Base-by-base conservation (phyloP, 495 filamentous ascomycete genomes). In the Cairneyella variabilis region DNA sequence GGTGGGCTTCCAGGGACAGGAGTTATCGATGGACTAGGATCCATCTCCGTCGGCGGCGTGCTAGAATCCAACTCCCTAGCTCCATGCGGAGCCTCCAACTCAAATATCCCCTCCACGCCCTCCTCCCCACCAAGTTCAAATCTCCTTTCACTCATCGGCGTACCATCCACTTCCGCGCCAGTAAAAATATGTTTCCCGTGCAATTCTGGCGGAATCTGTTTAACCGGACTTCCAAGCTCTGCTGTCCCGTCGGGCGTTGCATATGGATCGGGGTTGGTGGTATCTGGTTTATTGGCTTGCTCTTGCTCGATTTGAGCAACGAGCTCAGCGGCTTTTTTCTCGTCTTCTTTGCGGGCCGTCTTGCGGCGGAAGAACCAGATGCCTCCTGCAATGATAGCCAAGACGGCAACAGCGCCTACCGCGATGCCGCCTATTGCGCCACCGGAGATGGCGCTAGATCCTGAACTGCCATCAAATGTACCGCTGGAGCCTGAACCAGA, bases 21-120 rank as follows among this genome's bases (percentile, higher is more conserved):
- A n/a, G n/a, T n/a, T n/a, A n/a, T n/a, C n/a, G 28, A 14, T 32
- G 28, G 28, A 6, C 7, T 6, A 6, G 28, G 28, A 32, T 32
- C 28, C 7, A 32, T 32, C 28, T 32, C 28, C 14, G 6, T 14
- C 14, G 28, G 28, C 14, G 14, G 28, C 14, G 14, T 32, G 14
- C 28, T 32, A 32, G 28, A 6, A 32, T 14, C 14, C 14, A 32
- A 32, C 41, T 44, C 17, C 8, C 41, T 16, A 8, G 18, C 8
- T 44, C 41, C 41, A 44, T 44, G 41, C 16, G 41, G 41, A 7
- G 41, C 41, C 41, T 44, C 41, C 8, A 44, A 26, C 21, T 44
- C 41, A 44, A 22, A 26, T 11, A 11, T 21, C 7, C 41, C 41
- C 18, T 44, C 41, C 6, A 44, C 21, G 18, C 41, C 41, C 7